Percentiles rank a stretch among this genome's conserved stretches.
phyloP scores from a whole-genome alignment of 1,284 basidiomycete genomes.

The Flammula alnicola region DNA sequence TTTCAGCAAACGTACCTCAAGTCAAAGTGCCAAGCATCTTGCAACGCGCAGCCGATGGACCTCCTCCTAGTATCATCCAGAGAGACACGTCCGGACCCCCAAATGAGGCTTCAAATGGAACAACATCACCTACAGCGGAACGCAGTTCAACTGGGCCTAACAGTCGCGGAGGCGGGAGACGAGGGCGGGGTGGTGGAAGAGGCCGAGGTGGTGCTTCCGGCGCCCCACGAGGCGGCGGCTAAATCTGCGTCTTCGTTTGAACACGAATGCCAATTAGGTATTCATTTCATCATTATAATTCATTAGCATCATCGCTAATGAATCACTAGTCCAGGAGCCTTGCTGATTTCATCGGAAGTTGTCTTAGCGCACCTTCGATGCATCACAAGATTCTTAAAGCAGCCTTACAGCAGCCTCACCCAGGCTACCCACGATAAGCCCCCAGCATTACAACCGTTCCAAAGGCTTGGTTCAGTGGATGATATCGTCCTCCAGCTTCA shows the following conservation, averaged over 20 bases:
- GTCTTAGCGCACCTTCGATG: too few relatives aligned
- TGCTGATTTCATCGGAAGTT: too few relatives aligned
- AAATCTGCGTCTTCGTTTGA: not conserved
- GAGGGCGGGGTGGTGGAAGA: slow-evolving; percentile 7
- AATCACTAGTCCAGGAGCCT: too few relatives aligned
- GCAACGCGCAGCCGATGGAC: slow-evolving; percentile 36
- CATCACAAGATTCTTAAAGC: too few relatives aligned
- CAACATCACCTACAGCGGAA: not conserved
- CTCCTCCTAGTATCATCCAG: slow-evolving; percentile 25
- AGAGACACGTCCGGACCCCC: slow-evolving; percentile 6
- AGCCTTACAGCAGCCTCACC: too few relatives aligned
- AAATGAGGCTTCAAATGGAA: not conserved
- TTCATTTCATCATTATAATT: too few relatives aligned
- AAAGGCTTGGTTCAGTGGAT: too few relatives aligned
- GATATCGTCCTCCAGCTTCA: too few relatives aligned
- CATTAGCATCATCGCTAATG: too few relatives aligned
- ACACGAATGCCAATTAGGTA: not conserved
- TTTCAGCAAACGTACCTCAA: slow-evolving; percentile 5
- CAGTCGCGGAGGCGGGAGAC: slow-evolving; percentile 16
- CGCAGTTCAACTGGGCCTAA: not conserved
- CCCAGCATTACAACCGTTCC: too few relatives aligned
- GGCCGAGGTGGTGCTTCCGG: slow-evolving; percentile 12
- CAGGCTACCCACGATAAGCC: too few relatives aligned
- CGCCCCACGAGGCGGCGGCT: slow-evolving; percentile 19
- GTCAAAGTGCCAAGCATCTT: slow-evolving; percentile 37